A percentile compares a stretch with the other conserved stretches of the same genome.
Evolutionary conservation across 2,329 filamentous ascomycete genomes (phyloP).

Genomic region (Hymenoscyphus occultus): DNA sequence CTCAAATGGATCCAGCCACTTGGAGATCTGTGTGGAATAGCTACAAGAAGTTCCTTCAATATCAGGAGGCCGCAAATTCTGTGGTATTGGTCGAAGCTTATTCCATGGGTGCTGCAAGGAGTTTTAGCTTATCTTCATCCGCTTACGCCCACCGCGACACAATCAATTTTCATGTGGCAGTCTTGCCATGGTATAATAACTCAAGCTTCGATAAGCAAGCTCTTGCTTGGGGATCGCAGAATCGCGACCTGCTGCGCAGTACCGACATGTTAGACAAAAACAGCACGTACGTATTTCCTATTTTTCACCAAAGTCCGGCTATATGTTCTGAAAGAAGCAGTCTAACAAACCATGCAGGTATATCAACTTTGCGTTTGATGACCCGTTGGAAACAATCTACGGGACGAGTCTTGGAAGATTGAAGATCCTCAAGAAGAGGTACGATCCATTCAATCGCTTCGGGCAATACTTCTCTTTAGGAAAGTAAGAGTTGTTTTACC

Average conservation of each 20-base stretch:
- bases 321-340: not conserved
- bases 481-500: too few species aligned
- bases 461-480: conserved; percentile 8
- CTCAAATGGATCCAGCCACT: not conserved
- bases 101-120: not conserved
- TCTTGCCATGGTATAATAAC: not conserved
- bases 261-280: not conserved
- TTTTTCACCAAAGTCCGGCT: not conserved
- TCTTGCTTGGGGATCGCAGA: not conserved
- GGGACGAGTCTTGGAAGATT: not conserved
- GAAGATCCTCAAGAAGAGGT: conserved; percentile 6
- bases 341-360: not conserved
- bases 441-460: conserved; percentile 2
- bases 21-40: conserved; percentile 9
- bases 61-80: not conserved
- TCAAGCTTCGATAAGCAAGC: not conserved
- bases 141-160: not conserved
- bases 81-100: conserved; percentile 8
- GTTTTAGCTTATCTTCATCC: not conserved
- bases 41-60: not conserved
- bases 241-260: not conserved
- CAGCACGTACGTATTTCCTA: not conserved
- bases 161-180: not conserved
- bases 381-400: conserved; percentile 1
- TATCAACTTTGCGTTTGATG: conserved; percentile 11